Evolutionary conservation across 345 rosid species (phyloP), one percentile per base, ranked within the genome.

Genomic region (Triadica sebifera): DNA sequence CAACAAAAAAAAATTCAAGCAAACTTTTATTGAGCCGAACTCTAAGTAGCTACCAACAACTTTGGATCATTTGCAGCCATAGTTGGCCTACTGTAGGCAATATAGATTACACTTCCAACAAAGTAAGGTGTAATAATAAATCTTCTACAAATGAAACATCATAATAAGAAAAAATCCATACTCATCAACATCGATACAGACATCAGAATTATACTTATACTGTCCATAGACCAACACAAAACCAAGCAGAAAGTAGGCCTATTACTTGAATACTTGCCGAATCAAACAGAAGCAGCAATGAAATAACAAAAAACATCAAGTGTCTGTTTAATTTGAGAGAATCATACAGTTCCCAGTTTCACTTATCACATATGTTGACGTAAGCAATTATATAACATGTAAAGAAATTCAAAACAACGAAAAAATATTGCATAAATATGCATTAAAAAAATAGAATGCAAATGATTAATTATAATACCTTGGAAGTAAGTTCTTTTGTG

Each of bases 401-500:
- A n/a, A n/a, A n/a, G n/a, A n/a, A n/a, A n/a, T n/a, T 29, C 70
- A 20, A 64, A 20, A 43, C 20, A 38, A 62, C 0, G 46, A 50
- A 29, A 34, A 17, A 20, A 4, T 15, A 4, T 46, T 6, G 45
- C 12, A 41, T 34, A 20, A 38, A 50, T 13, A 47, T 37, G 22
- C 37, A 51, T 13, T 50, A 71, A 55, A 19, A n/a, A 19, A 55
- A 0, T 19, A 19, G 19, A 6, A 55, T 19, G 10, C 24, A n/a
- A 19, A 55, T 55, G 25, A n/a, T 55, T 9, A n/a, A 55, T 3
- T 55, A 7, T 55, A 22, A 65, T 85, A 94, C 98, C 97, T 91
- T 91, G 24, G 92, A 77, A 62, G 86, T 78, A 50, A 94, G 45
- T 70, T 94, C 98, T 81, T 83, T 92, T 11, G 96, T 94, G 58